Percentiles rank a stretch among this genome's conserved stretches.
Conservation (phyloP, 768 basidiomycete species). For the Tricholoma terreum region DNA sequence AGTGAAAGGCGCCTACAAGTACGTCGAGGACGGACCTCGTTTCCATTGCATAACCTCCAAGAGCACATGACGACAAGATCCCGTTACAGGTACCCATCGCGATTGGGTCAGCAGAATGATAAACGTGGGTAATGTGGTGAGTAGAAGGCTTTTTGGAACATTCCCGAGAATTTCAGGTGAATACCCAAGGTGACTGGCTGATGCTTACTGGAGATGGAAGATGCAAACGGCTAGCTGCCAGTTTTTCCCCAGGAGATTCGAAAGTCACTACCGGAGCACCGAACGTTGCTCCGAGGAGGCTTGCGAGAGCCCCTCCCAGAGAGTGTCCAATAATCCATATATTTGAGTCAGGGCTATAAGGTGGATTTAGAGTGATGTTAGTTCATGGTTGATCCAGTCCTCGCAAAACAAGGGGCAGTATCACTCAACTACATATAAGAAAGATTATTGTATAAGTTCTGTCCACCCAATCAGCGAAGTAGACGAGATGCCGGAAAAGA, state of each 20-base stretch:
- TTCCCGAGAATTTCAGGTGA: neutral
- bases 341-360: slow-evolving; percentile 62
- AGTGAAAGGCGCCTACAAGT: neutral
- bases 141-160: slow-evolving; percentile 55
- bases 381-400: neutral
- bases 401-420: neutral
- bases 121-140: slow-evolving; percentile 85
- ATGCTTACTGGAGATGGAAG: slow-evolving; percentile 74
- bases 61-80: slow-evolving; percentile 72
- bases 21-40: slow-evolving; percentile 44
- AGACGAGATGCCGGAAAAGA: neutral
- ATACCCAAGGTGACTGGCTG: neutral
- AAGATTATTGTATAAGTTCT: slow-evolving; percentile 95
- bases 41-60: slow-evolving; percentile 90
- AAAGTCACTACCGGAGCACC: slow-evolving; percentile 86
- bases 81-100: slow-evolving; percentile 89
- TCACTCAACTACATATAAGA: slow-evolving; percentile 73
- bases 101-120: slow-evolving; percentile 93
- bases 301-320: slow-evolving; percentile 69
- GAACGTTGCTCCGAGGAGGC: slow-evolving; percentile 84
- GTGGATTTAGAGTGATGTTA: neutral
- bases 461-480: slow-evolving; percentile 6
- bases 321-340: slow-evolving; percentile 88
- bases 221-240: slow-evolving; percentile 79
- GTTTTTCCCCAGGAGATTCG: slow-evolving; percentile 84